Evolutionary conservation across 768 basidiomycete genomes (phyloP), one percentile per base, ranked within the genome.

Genomic region (Trametes villosa): DNA sequence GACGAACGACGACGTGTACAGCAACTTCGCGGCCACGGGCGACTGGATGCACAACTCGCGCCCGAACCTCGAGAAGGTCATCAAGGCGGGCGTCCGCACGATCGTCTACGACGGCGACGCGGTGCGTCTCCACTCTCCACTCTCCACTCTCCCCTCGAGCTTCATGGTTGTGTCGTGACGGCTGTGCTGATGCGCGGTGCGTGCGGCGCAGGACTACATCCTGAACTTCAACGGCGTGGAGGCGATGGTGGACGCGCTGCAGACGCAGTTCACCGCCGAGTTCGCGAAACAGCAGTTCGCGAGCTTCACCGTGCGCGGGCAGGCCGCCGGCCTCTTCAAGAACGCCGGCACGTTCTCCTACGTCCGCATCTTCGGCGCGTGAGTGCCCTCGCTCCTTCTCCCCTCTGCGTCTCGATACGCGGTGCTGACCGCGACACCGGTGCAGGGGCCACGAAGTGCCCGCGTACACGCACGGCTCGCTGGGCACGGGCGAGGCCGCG

Each of bases 301-400:
- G 12, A 75, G 76, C 46, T 86, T 77, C 71, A 83, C 75, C 0
- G 85, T 87, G 17, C 67, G 74, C 1, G 85, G 85, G 0, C 75
- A 80, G 56, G 57, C 69, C 3, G 74, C 85, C 5, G 86, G 84
- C 3, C 70, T 81, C 33, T 85, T 74, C 73, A 86, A 86, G 74
- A 85, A 84, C 58, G 83, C 85, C 5, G 85, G 84, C 12, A 82
- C 75, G 9, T 78, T 81, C 69, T 83, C 84, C 9, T 86, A 85
- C 62, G 68, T 86, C 15, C 77, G 84, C 11, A 76, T 85, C 30
- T 81, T 72, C 59, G 69, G 69, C 27, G 69, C 71, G 68, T 69
- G 59, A 67, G 68, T 69, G 27, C 13, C 26, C 24, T 22, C n/a
- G n/a, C n/a, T n/a, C n/a, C n/a, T n/a, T n/a, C n/a, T 2, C 9